Conservation (phyloP, 1,284 basidiomycete genomes). For the Cystobasidium slooffiae region DNA sequence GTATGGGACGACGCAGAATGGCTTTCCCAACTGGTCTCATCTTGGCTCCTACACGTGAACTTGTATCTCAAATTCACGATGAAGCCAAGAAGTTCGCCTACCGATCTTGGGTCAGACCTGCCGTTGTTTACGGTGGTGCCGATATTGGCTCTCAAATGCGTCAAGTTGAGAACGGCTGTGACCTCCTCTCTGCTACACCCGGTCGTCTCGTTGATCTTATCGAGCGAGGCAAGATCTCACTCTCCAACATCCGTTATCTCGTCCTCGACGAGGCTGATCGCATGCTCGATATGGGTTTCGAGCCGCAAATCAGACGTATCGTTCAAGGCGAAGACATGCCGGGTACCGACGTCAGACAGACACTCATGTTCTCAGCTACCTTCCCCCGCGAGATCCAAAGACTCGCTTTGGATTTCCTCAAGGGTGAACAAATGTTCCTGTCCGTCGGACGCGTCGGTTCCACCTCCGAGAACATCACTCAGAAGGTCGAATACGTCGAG, state of each 20-base stretch:
- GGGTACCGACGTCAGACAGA: constrained; percentile 86
- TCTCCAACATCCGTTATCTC: constrained; percentile 95
- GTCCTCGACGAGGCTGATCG: constrained; percentile 99
- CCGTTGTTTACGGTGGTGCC: constrained; percentile 98
- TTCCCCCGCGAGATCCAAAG: constrained; percentile 98
- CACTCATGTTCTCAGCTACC: constrained; percentile 99
- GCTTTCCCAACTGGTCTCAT: constrained; percentile 95
- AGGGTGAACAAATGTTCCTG: constrained; percentile 84
- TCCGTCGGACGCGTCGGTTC: constrained; percentile 98
- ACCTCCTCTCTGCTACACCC: constrained; percentile 95
- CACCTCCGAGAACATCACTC: constrained; percentile 99
- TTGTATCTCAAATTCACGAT: constrained; percentile 98
- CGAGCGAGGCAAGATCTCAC: constrained; percentile 94
- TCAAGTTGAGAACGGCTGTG: constrained; percentile 93
- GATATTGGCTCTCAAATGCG: constrained; percentile 96
- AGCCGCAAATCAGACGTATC: constrained; percentile 97
- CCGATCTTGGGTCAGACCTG: constrained; percentile 98
- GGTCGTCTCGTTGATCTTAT: constrained; percentile 98
- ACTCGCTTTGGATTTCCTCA: constrained; percentile 54
- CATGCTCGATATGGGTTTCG: constrained; percentile 99
- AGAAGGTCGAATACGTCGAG: constrained; percentile 97
- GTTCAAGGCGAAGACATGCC: constrained; percentile 99
- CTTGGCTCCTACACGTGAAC: constrained; percentile 95
- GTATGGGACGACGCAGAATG: constrained; percentile 72
- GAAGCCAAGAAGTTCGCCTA: constrained; percentile 99